These are phyloP conservation scores for Penicillium angulare DNA, from an alignment of 495 filamentous ascomycete species.

Conservation along the genomic window DNA sequence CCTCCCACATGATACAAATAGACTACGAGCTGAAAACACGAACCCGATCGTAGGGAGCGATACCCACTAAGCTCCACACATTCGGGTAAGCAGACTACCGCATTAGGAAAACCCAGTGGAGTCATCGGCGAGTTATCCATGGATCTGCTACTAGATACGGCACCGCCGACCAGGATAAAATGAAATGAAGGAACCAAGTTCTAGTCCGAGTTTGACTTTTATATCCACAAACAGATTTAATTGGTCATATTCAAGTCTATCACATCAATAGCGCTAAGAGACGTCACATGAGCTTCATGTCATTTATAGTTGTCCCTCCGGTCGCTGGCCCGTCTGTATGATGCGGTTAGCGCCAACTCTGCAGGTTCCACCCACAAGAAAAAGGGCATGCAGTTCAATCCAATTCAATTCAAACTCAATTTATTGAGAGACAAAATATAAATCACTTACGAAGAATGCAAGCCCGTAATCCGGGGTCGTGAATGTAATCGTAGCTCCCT, in stretches of 20 bases:
- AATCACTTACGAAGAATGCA: conserved; percentile 58
- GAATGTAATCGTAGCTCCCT: conserved; percentile 76
- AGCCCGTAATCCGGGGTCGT: conserved; percentile 67
- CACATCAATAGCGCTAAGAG: background rate
- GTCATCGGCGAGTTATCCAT: background rate
- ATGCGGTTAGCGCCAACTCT: conserved; percentile 17
- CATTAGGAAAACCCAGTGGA: conserved; percentile 17
- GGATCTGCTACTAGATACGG: background rate
- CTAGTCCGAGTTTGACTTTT: no score
- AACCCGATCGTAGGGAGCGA: background rate
- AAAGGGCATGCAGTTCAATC: no score
- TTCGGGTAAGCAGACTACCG: conserved; percentile 26
- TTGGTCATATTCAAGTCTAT: no score
- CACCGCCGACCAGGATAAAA: background rate
- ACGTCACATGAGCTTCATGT: no score
- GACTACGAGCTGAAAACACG: background rate
- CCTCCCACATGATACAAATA: background rate
- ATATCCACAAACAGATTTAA: no score
- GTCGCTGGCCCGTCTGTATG: conserved; percentile 44
- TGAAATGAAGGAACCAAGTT: no score
- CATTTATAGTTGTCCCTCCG: conserved; percentile 36
- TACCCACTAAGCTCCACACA: background rate
- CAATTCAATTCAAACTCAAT: no score
- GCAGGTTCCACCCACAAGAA: no score
- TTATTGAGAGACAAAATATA: background rate